A percentile compares a stretch with the other conserved stretches of the same genome.
These are phyloP conservation scores for Cadophora luteo-olivacea DNA, from an alignment of 2,329 filamentous ascomycete genomes.

Conservation along the genomic window DNA sequence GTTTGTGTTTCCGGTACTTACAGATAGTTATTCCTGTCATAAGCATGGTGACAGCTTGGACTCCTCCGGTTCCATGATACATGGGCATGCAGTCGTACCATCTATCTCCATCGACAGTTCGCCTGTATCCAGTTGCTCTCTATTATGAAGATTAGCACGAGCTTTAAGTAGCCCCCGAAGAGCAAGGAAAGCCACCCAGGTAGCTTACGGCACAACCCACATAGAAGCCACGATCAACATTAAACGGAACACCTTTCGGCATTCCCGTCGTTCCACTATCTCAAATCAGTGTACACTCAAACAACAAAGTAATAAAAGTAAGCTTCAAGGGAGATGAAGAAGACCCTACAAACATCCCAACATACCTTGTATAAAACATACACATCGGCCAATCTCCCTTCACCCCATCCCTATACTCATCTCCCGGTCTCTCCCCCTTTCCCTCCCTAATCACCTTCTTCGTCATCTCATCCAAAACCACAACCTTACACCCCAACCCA, in stretches of 20 bases:
- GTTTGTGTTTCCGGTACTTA: not conserved
- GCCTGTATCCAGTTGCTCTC: slow-evolving; percentile 30
- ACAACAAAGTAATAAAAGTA: not conserved
- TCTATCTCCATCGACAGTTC: slow-evolving; percentile 54
- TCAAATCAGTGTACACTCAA: slow-evolving; percentile 14
- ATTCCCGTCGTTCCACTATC: slow-evolving; percentile 74
- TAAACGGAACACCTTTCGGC: slow-evolving; percentile 73
- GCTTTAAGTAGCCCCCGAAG: not conserved
- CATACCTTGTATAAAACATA: slow-evolving; percentile 72
- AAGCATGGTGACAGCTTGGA: slow-evolving; percentile 40
- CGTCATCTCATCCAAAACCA: slow-evolving; percentile 57
- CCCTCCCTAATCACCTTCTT: slow-evolving; percentile 54
- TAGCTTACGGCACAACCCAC: slow-evolving; percentile 36
- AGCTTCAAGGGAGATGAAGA: too few species aligned
- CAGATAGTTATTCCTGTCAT: slow-evolving; percentile 60
- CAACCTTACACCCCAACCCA: slow-evolving; percentile 58
- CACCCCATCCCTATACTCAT: slow-evolving; percentile 60
- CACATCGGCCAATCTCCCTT: slow-evolving; percentile 61
- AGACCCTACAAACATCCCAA: too few species aligned
- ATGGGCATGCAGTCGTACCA: slow-evolving; percentile 81
- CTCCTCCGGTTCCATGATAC: slow-evolving; percentile 74
- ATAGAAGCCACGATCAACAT: slow-evolving; percentile 51
- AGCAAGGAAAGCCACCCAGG: not conserved
- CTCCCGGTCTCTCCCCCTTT: slow-evolving; percentile 57
- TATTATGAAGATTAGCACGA: slow-evolving; percentile 13